A percentile compares a stretch with the other conserved stretches of the same genome.
Conservation (phyloP, 78 protist species). For the Guillardia theta region DNA sequence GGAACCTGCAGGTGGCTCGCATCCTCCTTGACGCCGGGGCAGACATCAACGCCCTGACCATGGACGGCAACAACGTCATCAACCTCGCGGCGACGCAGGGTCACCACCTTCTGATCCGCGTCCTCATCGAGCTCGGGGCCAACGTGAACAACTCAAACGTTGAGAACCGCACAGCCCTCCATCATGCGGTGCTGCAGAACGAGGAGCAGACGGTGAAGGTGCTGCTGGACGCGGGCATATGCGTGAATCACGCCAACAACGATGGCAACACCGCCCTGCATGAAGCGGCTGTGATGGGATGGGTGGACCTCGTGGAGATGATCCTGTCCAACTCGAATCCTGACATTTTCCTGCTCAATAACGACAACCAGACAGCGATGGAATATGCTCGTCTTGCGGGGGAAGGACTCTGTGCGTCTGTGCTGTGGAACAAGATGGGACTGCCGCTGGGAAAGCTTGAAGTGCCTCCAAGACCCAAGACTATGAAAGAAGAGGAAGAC, state of each 20-base stretch:
- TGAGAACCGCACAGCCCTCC: background rate
- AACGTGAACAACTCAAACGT: background rate
- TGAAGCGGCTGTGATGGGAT: background rate
- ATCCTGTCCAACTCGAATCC: background rate
- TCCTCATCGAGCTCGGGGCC: background rate
- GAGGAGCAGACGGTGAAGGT: background rate
- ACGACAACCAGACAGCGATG: background rate
- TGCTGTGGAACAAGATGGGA: background rate
- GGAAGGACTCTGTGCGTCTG: background rate
- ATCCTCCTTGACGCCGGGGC: background rate
- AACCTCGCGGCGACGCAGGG: constrained; percentile 18
- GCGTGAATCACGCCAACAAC: background rate
- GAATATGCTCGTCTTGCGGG: background rate
- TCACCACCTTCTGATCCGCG: background rate
- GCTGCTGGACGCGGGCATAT: background rate
- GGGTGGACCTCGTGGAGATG: background rate
- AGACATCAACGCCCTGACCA: background rate
- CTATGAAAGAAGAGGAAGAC: background rate
- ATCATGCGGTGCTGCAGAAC: background rate
- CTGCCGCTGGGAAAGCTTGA: background rate
- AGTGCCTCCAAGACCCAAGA: background rate
- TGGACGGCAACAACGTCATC: background rate
- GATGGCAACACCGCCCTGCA: background rate
- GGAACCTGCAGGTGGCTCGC: background rate
- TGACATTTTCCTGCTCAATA: background rate